Evolutionary conservation across 2,329 filamentous ascomycete genomes (phyloP).

Genomic region (Rhytidhysteron rufulum): DNA sequence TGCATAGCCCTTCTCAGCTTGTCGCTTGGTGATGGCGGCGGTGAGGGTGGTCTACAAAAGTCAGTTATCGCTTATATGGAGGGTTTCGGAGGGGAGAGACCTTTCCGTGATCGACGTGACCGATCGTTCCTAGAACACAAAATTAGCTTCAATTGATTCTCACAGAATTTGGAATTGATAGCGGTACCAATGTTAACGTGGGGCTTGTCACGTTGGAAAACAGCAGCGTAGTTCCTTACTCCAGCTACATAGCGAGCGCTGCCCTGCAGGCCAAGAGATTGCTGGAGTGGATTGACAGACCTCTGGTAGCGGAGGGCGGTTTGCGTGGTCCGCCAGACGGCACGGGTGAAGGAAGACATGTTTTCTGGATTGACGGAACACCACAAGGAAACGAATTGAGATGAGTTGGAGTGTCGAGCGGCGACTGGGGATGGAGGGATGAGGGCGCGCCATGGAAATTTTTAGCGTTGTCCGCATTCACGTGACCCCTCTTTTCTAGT

Average conservation of each 20-base stretch:
- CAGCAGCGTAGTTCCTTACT: conserved; percentile 58
- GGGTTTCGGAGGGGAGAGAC: conserved; percentile 55
- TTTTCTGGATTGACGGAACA: conserved; percentile 44
- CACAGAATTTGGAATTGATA: not conserved
- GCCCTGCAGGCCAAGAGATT: conserved; percentile 60
- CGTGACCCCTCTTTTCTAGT: conserved; percentile 7
- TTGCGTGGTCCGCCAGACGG: conserved; percentile 79
- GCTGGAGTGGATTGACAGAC: conserved; percentile 71
- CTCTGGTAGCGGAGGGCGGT: conserved; percentile 65
- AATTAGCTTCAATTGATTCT: conserved; percentile 12
- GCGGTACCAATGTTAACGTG: conserved; percentile 90
- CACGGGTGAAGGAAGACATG: conserved; percentile 80
- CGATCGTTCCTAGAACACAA: conserved; percentile 73
- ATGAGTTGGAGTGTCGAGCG: conserved; percentile 10
- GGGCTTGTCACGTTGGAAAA: conserved; percentile 86
- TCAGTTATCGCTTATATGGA: no score
- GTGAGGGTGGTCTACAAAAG: conserved; percentile 82
- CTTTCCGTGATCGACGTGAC: conserved; percentile 99
- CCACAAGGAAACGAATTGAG: conserved; percentile 21
- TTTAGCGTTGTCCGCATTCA: conserved; percentile 26
- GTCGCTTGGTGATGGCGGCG: conserved; percentile 97
- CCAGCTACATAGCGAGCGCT: conserved; percentile 63
- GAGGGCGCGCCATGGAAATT: no score
- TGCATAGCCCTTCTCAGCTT: conserved; percentile 89
- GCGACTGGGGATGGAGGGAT: conserved; percentile 19